These are phyloP conservation scores for Hippophae rhamnoides DNA, from an alignment of 306 rosid species.

Conservation along the genomic window DNA sequence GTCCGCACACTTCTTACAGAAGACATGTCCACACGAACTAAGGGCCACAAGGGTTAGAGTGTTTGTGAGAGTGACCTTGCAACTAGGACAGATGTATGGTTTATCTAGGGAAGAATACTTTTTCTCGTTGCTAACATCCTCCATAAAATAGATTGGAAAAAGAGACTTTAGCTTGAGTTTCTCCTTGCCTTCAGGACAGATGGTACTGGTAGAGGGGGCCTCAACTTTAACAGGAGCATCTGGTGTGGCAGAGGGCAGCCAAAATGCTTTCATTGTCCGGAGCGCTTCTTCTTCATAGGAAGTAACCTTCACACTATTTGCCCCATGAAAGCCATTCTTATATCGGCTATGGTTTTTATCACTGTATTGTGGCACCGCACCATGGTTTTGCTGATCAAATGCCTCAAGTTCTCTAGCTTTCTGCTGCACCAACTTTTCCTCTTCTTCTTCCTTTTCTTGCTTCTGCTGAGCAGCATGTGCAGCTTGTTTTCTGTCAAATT, in stretches of 20 bases:
- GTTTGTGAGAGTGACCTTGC: slow-evolving; percentile 83
- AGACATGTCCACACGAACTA: slow-evolving; percentile 82
- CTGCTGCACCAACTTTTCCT: slow-evolving; percentile 61
- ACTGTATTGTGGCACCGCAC: slow-evolving; percentile 80
- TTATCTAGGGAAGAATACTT: slow-evolving; percentile 42
- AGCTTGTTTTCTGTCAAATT: slow-evolving; percentile 54
- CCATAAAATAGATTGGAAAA: slow-evolving; percentile 65
- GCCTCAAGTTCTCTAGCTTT: slow-evolving; percentile 91
- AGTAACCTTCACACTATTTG: slow-evolving; percentile 95
- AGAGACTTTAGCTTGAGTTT: slow-evolving; percentile 81
- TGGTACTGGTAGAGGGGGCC: slow-evolving; percentile 59
- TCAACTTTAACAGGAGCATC: slow-evolving; percentile 75
- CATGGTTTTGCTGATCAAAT: slow-evolving; percentile 97
- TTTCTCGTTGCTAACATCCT: slow-evolving; percentile 62
- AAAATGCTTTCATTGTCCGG: slow-evolving; percentile 96
- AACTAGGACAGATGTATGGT: slow-evolving; percentile 81
- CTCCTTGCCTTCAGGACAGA: slow-evolving; percentile 85
- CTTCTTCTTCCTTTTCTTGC: slow-evolving; percentile 80
- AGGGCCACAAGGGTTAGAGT: slow-evolving; percentile 80
- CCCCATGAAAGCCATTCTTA: slow-evolving; percentile 88
- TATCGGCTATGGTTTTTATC: slow-evolving; percentile 61
- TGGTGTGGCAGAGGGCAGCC: slow-evolving; percentile 98
- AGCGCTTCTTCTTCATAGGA: slow-evolving; percentile 98
- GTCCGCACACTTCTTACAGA: slow-evolving; percentile 89
- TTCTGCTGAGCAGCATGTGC: slow-evolving; percentile 76